These are phyloP conservation scores for Beauveria scarabaeidicola DNA, from an alignment of 2,329 filamentous ascomycete species.

Conservation along the genomic window DNA sequence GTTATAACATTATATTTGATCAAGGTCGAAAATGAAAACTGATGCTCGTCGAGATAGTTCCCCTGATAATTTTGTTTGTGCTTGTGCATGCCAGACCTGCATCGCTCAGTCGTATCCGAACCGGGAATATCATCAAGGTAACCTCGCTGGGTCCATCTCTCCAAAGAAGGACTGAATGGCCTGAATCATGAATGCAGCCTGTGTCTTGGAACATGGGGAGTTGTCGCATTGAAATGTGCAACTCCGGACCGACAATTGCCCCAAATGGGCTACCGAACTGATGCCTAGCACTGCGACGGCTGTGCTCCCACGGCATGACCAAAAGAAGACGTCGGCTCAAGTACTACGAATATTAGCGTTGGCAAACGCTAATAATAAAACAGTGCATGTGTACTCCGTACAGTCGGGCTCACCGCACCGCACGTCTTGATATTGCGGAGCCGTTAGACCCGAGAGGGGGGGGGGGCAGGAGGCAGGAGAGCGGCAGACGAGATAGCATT, in stretches of 20 bases:
- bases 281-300: background rate
- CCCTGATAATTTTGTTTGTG: background rate
- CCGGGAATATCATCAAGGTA: background rate
- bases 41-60: background rate
- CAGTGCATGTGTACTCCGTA: no score
- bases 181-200: no score
- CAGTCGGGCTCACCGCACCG: background rate
- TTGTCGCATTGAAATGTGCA: background rate
- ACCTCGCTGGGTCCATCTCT: background rate
- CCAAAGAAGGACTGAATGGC: background rate
- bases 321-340: background rate
- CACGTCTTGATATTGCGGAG: conserved; percentile 4
- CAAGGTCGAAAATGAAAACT: no score
- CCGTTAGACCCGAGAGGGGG: background rate
- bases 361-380: background rate
- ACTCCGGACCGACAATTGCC: background rate
- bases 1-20: no score
- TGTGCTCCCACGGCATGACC: background rate
- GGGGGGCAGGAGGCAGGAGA: background rate
- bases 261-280: background rate
- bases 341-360: background rate
- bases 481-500: background rate
- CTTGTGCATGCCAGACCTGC: no score
- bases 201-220: background rate
- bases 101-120: background rate